Conservation (phyloP, 1,284 basidiomycete genomes). For the Moesziomyces sp. region DNA sequence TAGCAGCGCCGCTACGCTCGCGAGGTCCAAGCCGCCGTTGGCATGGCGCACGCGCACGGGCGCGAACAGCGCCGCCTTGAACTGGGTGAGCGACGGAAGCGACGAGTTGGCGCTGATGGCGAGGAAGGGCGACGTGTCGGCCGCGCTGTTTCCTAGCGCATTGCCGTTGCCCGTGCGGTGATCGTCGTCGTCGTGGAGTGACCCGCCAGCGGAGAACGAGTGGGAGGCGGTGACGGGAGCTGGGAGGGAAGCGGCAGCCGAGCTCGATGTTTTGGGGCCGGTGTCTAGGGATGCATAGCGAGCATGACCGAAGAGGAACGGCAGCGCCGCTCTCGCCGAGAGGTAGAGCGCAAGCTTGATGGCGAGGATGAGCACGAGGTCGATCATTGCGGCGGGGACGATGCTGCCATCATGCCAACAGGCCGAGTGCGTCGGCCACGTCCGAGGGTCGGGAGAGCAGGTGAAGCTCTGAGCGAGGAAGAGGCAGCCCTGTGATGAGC, state of each 20-base stretch:
- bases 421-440: background rate
- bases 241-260: constrained; percentile 19
- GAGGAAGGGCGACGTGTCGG: constrained; percentile 34
- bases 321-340: constrained; percentile 43
- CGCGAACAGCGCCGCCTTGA: constrained; percentile 19
- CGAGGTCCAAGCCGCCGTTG: constrained; percentile 29
- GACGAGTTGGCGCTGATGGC: constrained; percentile 19
- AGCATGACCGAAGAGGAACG: constrained; percentile 61
- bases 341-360: constrained; percentile 42
- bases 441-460: no score
- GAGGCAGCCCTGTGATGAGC: no score
- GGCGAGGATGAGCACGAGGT: constrained; percentile 33
- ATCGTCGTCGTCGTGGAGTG: constrained; percentile 35
- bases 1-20: constrained; percentile 45
- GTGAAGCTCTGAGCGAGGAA: no score
- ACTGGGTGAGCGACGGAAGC: constrained; percentile 21
- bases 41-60: constrained; percentile 27
- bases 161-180: background rate
- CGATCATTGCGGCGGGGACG: constrained; percentile 15
- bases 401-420: constrained; percentile 7
- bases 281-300: constrained; percentile 58
- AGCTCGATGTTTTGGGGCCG: constrained; percentile 2
- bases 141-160: constrained; percentile 7
- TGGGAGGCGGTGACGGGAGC: constrained; percentile 25
- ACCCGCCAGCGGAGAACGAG: constrained; percentile 7